Base-by-base conservation (phyloP, 106 monocot species). In the Hemerocallis citrina region DNA sequence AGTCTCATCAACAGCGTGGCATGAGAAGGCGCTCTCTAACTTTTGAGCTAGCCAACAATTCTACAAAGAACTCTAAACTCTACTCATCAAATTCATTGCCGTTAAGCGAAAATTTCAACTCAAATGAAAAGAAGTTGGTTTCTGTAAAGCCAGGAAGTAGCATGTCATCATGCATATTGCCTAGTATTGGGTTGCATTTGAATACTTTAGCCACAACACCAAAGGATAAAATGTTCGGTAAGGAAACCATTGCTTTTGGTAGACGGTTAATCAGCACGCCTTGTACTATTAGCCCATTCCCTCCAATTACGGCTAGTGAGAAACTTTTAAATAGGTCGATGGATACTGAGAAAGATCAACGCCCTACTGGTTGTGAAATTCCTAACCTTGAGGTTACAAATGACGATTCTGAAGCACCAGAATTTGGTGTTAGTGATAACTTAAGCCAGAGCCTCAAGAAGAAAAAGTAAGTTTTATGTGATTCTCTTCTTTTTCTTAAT, bases 101-200 rank as follows among this genome's bases (percentile, higher is more conserved):
- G 54, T 54, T 52, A 29, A 68, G 55, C 54, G 40, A 45, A 28
- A 80, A 68, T 61, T 59, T 62, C 29, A 11, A 56, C 57, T 71
- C 70, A 68, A 62, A 72, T 36, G 58, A 54, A 37, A 68, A 29
- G 21, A 71, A 57, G 5, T 42, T 24, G 20, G 31, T 13, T 40
- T 35, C 45, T 52, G 72, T 55, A 20, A 96, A 72, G 25, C 38
- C 70, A 71, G 62, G 59, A 36, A 56, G 34, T 65, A 44, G 68
- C 56, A 40, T 59, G 24, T 65, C 66, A 34, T 55, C 68, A 52
- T 56, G 58, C 29, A 25, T 77, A 14, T 66, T 84, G 47, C 91
- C 91, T 67, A 69, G 84, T 33, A 96, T 96, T 67, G 96, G 96
- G 21, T 68, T 96, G 71, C 96, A 96, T 71, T 76, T 96, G 74